These are phyloP conservation scores for Nitzschia palea DNA, from an alignment of 108 stramenopile species.

Conservation along the genomic window DNA sequence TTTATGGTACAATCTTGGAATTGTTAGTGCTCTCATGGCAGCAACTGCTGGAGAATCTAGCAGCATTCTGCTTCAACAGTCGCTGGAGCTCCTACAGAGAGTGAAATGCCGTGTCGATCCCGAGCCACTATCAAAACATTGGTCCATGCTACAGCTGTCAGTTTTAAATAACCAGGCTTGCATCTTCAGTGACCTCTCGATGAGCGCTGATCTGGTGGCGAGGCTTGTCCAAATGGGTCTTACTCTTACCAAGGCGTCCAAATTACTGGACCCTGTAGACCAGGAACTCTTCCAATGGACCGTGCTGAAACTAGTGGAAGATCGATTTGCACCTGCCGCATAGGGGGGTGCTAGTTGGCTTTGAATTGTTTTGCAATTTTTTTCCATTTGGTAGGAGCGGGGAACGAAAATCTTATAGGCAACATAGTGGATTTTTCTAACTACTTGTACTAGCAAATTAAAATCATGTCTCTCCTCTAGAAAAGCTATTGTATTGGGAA, in stretches of 20 bases:
- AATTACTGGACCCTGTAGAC: slow-evolving; percentile 11
- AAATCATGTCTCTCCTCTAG: no score
- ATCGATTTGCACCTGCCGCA: slow-evolving; percentile 21
- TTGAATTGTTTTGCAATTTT: no score
- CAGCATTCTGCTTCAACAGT: neutral
- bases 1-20: slow-evolving; percentile 24
- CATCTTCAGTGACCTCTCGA: slow-evolving; percentile 13
- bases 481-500: no score
- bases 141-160: slow-evolving; percentile 19
- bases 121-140: slow-evolving; percentile 17
- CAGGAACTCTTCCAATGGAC: slow-evolving; percentile 26
- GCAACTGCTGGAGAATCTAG: neutral
- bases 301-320: slow-evolving; percentile 13
- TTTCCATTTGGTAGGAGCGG: no score
- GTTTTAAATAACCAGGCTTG: slow-evolving; percentile 25
- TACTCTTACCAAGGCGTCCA: slow-evolving; percentile 11
- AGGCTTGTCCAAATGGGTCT: slow-evolving; percentile 21
- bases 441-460: no score
- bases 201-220: slow-evolving; percentile 6
- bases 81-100: slow-evolving; percentile 13
- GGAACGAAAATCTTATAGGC: no score
- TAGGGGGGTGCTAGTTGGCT: no score
- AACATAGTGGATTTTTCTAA: no score
- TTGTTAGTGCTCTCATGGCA: slow-evolving; percentile 13
- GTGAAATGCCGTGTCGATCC: slow-evolving; percentile 11